Evolutionary conservation across 1,139 yeast genomes (phyloP).

Genomic region (Schizosaccharomyces versatilis): DNA sequence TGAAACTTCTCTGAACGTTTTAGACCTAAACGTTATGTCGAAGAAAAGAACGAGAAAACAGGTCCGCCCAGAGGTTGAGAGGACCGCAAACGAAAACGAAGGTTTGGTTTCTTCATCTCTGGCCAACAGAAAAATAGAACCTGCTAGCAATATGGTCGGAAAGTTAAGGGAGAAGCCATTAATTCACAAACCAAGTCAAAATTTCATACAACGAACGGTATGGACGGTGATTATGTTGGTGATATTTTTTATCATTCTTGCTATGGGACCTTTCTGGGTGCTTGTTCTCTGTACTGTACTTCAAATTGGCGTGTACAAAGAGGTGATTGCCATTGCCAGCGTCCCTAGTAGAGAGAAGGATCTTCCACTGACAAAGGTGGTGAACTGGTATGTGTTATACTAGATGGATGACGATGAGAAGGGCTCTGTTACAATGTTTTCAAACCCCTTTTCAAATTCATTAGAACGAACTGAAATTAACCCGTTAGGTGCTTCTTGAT

Average conservation of each 20-base stretch:
- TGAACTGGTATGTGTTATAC: slow-evolving; percentile 43
- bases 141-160: too few relatives aligned
- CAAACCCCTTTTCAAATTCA: background rate
- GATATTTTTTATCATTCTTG: slow-evolving; percentile 45
- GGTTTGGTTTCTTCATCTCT: too few relatives aligned
- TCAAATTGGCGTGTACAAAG: slow-evolving; percentile 71
- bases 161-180: background rate
- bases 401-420: background rate
- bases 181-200: slow-evolving; percentile 47
- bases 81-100: too few relatives aligned
- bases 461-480: background rate
- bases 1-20: too few relatives aligned
- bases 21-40: too few relatives aligned
- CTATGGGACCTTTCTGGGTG: slow-evolving; percentile 75
- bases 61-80: too few relatives aligned
- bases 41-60: too few relatives aligned
- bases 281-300: slow-evolving; percentile 47
- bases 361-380: slow-evolving; percentile 58
- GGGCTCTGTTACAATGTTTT: background rate
- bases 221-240: slow-evolving; percentile 88
- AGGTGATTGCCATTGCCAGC: slow-evolving; percentile 62
- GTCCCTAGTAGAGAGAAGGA: slow-evolving; percentile 69
- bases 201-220: slow-evolving; percentile 68
- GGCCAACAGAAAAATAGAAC: too few relatives aligned
- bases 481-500: slow-evolving; percentile 22